A percentile compares a stretch with the other conserved stretches of the same genome.
Conservation (phyloP, 768 basidiomycete species). For the Collybiopsis luxurians region DNA sequence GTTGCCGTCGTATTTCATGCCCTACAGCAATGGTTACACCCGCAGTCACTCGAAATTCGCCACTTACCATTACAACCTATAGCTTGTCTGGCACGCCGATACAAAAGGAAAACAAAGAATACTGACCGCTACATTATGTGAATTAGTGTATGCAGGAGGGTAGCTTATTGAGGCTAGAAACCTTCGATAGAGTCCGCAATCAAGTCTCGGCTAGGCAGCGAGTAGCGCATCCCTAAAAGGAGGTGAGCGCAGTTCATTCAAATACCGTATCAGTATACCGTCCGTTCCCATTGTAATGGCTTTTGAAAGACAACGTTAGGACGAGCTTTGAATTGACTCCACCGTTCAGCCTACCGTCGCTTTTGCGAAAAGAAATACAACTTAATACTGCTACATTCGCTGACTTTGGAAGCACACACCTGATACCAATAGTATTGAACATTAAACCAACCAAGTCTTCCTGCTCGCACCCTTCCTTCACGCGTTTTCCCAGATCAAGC, state of each 20-base stretch:
- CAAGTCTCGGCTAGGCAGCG: conserved; percentile 85
- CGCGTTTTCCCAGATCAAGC: conserved; percentile 76
- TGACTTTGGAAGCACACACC: conserved; percentile 51
- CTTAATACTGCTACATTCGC: neutral
- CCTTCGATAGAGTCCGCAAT: conserved; percentile 89
- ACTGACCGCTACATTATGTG: neutral
- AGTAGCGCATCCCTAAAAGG: conserved; percentile 77
- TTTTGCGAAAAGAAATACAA: neutral
- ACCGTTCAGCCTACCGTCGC: neutral
- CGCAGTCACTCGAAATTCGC: neutral
- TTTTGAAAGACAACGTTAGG: conserved; percentile 45
- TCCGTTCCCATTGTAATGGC: conserved; percentile 90
- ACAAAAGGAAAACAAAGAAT: neutral
- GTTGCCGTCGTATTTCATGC: conserved; percentile 87
- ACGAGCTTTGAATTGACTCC: neutral
- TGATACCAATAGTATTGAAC: conserved; percentile 85
- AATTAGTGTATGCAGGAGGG: neutral
- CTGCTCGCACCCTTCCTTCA: conserved; percentile 80
- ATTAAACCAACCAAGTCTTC: conserved; percentile 80
- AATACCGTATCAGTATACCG: conserved; percentile 40
- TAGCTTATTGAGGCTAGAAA: neutral
- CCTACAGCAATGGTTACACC: conserved; percentile 35
- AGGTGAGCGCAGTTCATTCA: neutral
- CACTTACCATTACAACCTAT: conserved; percentile 54
- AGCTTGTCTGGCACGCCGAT: neutral